Base-by-base conservation (phyloP, 441 rosid genomes). In the Dalechampia spathulata region DNA sequence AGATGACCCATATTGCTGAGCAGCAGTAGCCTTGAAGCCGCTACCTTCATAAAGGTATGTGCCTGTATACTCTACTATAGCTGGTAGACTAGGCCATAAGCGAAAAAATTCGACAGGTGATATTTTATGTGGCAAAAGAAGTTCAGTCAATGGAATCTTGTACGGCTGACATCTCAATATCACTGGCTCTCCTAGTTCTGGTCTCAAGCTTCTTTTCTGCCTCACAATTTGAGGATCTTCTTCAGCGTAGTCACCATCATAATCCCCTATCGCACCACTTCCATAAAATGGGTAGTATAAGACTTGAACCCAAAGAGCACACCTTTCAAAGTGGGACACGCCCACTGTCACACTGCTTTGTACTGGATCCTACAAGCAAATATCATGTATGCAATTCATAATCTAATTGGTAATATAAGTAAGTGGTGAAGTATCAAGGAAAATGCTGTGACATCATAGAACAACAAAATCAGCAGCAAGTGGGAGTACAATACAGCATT, bases 71-170 rank as follows among this genome's bases (percentile, higher is more conserved):
- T 93, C 97, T 47, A 83, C 90, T 61, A 87, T 74, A 42, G 97
- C 96, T 7, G 97, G 97, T 69, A 93, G 83, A 75, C 97, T 87
- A 61, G 99, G 97, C 99, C 99, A 93, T 53, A 93, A 77, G 47
- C 99, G 96, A 78, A 90, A 93, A 71, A 90, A 93, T 69, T 93
- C 99, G 0, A 90, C 97, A 1, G 99, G 97, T 26, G 99, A 93
- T 52, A 93, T 79, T 76, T 90, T 87, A 69, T 85, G 96, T 0
- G 97, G 99, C 80, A 85, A 79, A 47, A 93, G 96, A 66, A 93
- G 90, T 68, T 90, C 99, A 2, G 99, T 87, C 70, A 93, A 65
- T 0, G 99, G 99, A 66, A 93, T 83, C 78, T 85, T 93, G 83
- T 90, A 93, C 23, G 96, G 99, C 80, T 83, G 97, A 60, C 99